Evolutionary conservation across 2,329 filamentous ascomycete genomes (phyloP), one percentile per base, ranked within the genome.

Genomic region (Cercospora sojina): DNA sequence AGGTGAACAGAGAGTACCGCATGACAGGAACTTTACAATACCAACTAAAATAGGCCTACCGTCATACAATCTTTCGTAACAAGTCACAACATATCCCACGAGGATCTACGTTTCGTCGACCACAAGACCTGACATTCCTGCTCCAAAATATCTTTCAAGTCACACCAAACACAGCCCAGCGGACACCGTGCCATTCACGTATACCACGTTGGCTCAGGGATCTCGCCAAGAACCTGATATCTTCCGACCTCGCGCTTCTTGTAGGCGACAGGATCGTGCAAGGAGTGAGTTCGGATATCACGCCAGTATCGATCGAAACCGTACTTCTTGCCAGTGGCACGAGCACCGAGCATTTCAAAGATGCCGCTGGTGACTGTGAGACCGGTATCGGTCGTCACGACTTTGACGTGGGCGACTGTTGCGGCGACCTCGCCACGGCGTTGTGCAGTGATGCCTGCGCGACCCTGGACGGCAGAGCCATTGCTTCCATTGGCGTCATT

Each of bases 201-300:
- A 38, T 67, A 67, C 65, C 65, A 67, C 10, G 65, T 64, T 18
- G 65, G 65, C 62, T 67, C 65, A 0, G 65, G 65, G n/a, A 67
- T 64, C 53, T 67, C 65, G 8, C 80, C 82, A 59, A 89, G 71
- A 63, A 90, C 72, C 43, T 83, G 79, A 73, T 82, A 90, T 23
- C 84, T 77, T 0, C 87, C 87, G 60, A 89, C 71, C 76, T 90
- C 87, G 3, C 84, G 77, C 64, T 88, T 87, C 81, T 90, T 90
- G 72, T 89, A 90, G 25, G 87, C 85, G 29, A 90, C 87, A 0
- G 87, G 88, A 75, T 90, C 88, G 77, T 90, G 88, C 71, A 90
- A 75, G 0, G 83, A 85, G 76, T 90, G 88, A 4, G 87, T 89
- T 5, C 88, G 77, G n/a, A 90, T 79, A 72, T 90, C 87, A 55